These are phyloP conservation scores for Talaromyces piceae DNA, from an alignment of 2,329 filamentous ascomycete species.

Conservation along the genomic window DNA sequence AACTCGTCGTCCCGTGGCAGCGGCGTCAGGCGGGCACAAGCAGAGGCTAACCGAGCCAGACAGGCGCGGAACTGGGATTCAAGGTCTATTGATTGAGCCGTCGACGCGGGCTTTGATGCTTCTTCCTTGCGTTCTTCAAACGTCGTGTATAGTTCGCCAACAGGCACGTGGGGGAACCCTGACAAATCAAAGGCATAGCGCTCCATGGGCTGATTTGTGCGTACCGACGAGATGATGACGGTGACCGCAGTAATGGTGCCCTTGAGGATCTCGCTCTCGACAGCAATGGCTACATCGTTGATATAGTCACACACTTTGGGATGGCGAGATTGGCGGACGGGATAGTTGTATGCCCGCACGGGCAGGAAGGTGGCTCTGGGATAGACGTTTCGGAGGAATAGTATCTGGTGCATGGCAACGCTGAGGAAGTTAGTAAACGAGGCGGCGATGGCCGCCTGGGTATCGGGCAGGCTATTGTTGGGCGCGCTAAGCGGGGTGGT, in stretches of 20 bases:
- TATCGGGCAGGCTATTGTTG: constrained; percentile 36
- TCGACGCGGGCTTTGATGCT: constrained; percentile 23
- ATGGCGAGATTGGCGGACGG: constrained; percentile 78
- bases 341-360: constrained; percentile 72
- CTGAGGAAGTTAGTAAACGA: constrained; percentile 75
- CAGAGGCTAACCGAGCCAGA: constrained; percentile 37
- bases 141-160: constrained; percentile 43
- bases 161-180: constrained; percentile 45
- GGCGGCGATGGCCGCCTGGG: constrained; percentile 53
- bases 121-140: constrained; percentile 39
- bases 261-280: constrained; percentile 61
- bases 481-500: constrained; percentile 35
- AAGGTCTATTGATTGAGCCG: constrained; percentile 33
- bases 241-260: constrained; percentile 48
- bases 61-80: constrained; percentile 44
- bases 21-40: constrained; percentile 36
- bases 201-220: constrained; percentile 48
- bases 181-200: constrained; percentile 55
- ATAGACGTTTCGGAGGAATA: constrained; percentile 76
- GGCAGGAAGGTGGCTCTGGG: constrained; percentile 69
- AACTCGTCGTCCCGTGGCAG: constrained; percentile 41
- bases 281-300: constrained; percentile 67
- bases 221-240: constrained; percentile 49
- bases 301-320: constrained; percentile 82
- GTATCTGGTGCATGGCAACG: constrained; percentile 75